Evolutionary conservation across 805 yeast species (phyloP), one percentile per base, ranked within the genome.

Genomic region (Candida xyloterini): DNA sequence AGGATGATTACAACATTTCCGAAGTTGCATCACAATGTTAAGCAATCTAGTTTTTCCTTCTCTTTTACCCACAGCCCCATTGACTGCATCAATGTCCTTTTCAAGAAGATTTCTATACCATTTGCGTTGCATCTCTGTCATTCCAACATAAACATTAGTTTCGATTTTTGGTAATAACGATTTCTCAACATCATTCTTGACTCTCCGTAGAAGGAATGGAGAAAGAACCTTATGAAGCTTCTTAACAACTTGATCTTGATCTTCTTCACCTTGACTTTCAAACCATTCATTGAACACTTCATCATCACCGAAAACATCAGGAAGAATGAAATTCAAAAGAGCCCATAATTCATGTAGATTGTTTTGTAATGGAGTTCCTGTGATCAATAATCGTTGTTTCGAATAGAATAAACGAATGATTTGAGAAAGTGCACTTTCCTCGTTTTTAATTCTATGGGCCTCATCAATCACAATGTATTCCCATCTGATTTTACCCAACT

Each of bases 271-370:
- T 41, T 60, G 61, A 21, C 50, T 74, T 46, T 81, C 90, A 63
- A 91, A 91, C 96, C 96, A 88, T 56, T 84, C 86, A 59, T 91
- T 96, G 60, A 93, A 93, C 1, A 84, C 79, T 14, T 81, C 86
- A 7, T 95, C 76, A 54, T 90, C 96, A 15, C 95, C 90, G 64
- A 91, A 93, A 8, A 91, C 95, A 66, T 93, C 98, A 0, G 99
- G 98, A 16, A 91, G 65, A 24, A 91, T 63, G 62, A 90, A 91
- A 60, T 91, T 93, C 43, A 91, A 68, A 38, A 91, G 70, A 0
- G 98, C 96, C 99, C 99, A 91, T 39, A 91, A 70, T 63, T 93
- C 99, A 63, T 93, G 99, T 40, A 91, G 67, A 50, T 93, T 93
- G 60, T 91, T 91, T 56, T 91, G 99, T 38, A 91, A 66, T 0